These are phyloP conservation scores for Talaromyces albobiverticillius DNA, from an alignment of 2,329 filamentous ascomycete genomes.

Conservation along the genomic window DNA sequence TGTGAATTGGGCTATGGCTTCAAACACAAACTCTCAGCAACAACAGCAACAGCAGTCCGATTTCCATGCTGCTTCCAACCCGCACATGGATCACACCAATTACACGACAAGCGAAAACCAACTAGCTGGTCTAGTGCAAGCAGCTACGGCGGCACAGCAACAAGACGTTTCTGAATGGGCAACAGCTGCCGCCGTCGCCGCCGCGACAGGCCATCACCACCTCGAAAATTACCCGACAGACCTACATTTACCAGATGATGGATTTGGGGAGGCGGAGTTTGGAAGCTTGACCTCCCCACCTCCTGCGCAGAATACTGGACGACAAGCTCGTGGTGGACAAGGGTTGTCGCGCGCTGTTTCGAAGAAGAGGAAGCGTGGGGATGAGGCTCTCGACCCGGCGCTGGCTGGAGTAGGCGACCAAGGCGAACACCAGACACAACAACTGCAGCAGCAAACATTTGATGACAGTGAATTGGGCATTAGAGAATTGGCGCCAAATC, in stretches of 20 bases:
- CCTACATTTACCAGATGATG: conserved; percentile 39
- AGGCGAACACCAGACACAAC: conserved; percentile 9
- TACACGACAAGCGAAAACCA: conserved; percentile 42
- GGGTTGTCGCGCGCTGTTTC: conserved; percentile 33
- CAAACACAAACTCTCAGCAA: conserved; percentile 22
- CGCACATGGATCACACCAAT: conserved; percentile 32
- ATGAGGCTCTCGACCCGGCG: conserved; percentile 37
- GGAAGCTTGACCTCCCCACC: conserved; percentile 23
- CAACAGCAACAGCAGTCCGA: conserved; percentile 31
- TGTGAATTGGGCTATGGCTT: conserved; percentile 1
- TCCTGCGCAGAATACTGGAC: conserved; percentile 12
- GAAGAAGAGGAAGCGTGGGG: conserved; percentile 41
- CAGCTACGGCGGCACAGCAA: conserved; percentile 44
- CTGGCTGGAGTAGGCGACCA: conserved; percentile 22
- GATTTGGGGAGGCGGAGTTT: conserved; percentile 35
- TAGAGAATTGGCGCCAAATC: conserved; percentile 34
- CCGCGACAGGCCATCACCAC: conserved; percentile 39
- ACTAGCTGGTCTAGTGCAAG: conserved; percentile 45
- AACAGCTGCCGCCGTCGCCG: conserved; percentile 47
- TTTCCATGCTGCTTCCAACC: conserved; percentile 24
- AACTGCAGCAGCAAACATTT: conserved; percentile 25
- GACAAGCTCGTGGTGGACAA: conserved; percentile 27
- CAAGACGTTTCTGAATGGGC: conserved; percentile 40
- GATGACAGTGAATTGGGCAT: conserved; percentile 34
- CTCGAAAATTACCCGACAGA: conserved; percentile 39